Base-by-base conservation (phyloP, 1,284 basidiomycete genomes). In the Trichosporon ovoides region DNA sequence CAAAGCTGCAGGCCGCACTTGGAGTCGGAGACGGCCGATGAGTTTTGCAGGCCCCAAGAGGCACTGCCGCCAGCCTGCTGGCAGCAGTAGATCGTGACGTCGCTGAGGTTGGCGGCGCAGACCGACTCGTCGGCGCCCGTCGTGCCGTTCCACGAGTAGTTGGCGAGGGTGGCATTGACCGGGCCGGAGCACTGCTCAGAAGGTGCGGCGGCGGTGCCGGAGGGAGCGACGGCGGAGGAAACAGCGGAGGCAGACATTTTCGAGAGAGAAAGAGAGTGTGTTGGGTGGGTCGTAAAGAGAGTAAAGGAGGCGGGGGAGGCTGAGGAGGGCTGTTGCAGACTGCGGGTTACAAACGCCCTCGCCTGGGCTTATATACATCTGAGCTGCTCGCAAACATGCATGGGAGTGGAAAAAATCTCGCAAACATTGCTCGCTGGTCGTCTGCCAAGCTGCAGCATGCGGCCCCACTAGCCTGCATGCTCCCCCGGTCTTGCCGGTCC, bases 31-130 rank as follows among this genome's bases (percentile, higher is more conserved):
- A 48, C 43, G 24, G 43, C 43, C 12, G 38, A 43, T 7, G 24
- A 14, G 43, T 28, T 48, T 22, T 28, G 24, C 7, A 7, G 3
- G 43, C 43, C 43, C 43, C 43, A 48, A 5, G 14, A 5, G 7
- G 43, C 22, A 2, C 5, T 7, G 43, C 43, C 43, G 9, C 43
- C 43, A 31, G 24, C 43, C 43, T 48, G 43, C 43, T 48, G 24
- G 43, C 43, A 48, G 43, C 43, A 48, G 43, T 48, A 48, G 12
- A 48, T 28, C 14, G 43, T 48, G 43, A 48, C 28, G 22, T 48
- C 43, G 43, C 28, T 48, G 22, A 28, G 28, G 43, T 48, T 48
- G 43, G 43, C 43, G 43, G 43, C 43, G 24, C 43, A 48, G 43
- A 48, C 43, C 11, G 22, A 28, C 22, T 48, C 43, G 4, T 31